A percentile compares a stretch with the other conserved stretches of the same genome.
Evolutionary conservation across 106 monocot genomes (phyloP).

Genomic region (Cymbidium sinense): DNA sequence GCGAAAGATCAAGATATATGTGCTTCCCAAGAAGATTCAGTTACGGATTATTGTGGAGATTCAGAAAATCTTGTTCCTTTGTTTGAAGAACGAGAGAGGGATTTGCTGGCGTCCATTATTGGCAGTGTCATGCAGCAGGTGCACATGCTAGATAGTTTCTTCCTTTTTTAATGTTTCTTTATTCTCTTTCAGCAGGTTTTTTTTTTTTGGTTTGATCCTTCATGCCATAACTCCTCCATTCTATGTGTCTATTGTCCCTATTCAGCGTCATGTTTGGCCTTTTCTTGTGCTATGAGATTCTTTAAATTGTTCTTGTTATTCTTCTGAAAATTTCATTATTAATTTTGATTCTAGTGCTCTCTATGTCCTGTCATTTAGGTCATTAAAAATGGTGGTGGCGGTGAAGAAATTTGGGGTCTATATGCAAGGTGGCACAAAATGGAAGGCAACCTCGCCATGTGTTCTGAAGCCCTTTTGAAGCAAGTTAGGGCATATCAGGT

Average conservation of each 20-base stretch:
- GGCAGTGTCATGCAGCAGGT: slow-evolving; percentile 80
- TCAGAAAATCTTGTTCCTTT: slow-evolving; percentile 8
- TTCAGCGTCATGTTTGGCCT: neutral
- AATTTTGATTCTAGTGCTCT: neutral
- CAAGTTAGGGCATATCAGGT: slow-evolving; percentile 96
- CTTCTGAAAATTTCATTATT: neutral
- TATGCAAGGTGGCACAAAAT: slow-evolving; percentile 92
- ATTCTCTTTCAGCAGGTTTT: neutral
- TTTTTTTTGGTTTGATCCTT: neutral
- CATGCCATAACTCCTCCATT: neutral
- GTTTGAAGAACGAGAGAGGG: slow-evolving; percentile 35
- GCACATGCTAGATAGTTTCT: neutral
- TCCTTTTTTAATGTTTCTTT: neutral
- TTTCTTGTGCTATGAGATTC: neutral
- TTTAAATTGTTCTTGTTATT: neutral
- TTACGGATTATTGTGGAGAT: slow-evolving; percentile 7
- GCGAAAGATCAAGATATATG: slow-evolving; percentile 3
- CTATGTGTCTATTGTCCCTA: neutral
- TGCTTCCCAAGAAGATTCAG: slow-evolving; percentile 12
- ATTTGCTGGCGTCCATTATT: slow-evolving; percentile 56
- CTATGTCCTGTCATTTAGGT: slow-evolving; percentile 30
- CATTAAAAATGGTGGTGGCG: slow-evolving; percentile 45
- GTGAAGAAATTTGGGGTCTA: slow-evolving; percentile 67
- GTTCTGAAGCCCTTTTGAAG: slow-evolving; percentile 91
- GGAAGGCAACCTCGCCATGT: slow-evolving; percentile 74